Evolutionary conservation across 495 filamentous ascomycete species (phyloP), one percentile per base, ranked within the genome.

Genomic region (Trichoderma erinaceum): DNA sequence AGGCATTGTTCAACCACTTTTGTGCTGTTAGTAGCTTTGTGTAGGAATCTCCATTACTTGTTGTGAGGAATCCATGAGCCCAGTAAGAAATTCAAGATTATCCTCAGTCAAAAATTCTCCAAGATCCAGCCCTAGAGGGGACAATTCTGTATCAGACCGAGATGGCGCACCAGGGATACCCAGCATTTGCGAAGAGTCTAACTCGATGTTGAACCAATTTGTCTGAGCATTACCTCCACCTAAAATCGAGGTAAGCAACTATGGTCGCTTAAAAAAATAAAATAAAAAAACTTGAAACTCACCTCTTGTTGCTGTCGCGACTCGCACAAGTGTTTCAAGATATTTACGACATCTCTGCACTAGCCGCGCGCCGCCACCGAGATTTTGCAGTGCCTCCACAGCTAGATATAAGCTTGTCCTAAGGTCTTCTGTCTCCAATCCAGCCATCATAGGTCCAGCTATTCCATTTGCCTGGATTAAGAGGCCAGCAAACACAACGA

Each of bases 11-110:
- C 46, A 50, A 43, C 41, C 41, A 43, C 41, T 43, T 43, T 6
- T 50, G 4, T 4, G 5, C n/a, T n/a, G 18, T 50, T 50, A 50
- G 46, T 16, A 50, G 18, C 18, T 50, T 18, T 50, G 46, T 13
- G n/a, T 50, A n/a, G 46, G 46, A 50, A 50, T 50, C 46, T 50
- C 46, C 46, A 50, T 50, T 50, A 50, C 18, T n/a, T 50, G 46
- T n/a, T 50, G 46, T 18, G 46, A 16, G n/a, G 46, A 50, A 50
- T 50, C 46, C 46, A 50, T 50, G 18, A 50, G 46, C 10, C 46
- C 46, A 50, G 12, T 50, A 13, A 50, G 18, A 50, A 50, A 50
- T 4, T 50, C 46, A 50, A 50, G 46, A n/a, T 50, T 50, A 50
- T 50, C 46, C 18, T 50, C 46, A 7, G 46, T 50, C 15, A 50